Conservation (phyloP, 163 green algal species). For the Chlamydomonas reinhardtii region DNA sequence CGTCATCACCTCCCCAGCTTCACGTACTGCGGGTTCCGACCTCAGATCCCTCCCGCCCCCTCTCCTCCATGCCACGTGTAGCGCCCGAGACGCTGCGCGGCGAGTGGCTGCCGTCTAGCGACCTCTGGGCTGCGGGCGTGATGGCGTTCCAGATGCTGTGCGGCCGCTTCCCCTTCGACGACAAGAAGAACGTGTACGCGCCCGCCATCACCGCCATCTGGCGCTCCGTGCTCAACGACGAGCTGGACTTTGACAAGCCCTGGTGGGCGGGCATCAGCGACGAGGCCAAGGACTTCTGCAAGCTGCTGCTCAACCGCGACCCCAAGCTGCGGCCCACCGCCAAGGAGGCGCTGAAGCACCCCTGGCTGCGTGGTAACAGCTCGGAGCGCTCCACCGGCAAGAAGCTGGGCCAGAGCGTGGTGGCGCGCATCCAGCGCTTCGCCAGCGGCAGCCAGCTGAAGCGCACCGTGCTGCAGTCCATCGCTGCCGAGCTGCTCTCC, state of each 20-base stretch:
- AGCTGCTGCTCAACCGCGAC: slow-evolving; percentile 80
- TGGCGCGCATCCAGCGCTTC: slow-evolving; percentile 92
- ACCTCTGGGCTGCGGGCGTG: slow-evolving; percentile 89
- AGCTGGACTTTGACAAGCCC: slow-evolving; percentile 60
- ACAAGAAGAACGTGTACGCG: slow-evolving; percentile 73
- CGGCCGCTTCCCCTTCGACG: slow-evolving; percentile 90
- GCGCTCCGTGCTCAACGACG: slow-evolving; percentile 57
- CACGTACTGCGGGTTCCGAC: too few species aligned
- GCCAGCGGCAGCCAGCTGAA: slow-evolving; percentile 77
- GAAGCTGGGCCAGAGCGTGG: slow-evolving; percentile 74
- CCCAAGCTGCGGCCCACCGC: slow-evolving; percentile 78
- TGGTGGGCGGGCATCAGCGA: slow-evolving; percentile 85
- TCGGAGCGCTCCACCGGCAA: slow-evolving; percentile 62
- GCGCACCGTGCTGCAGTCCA: slow-evolving; percentile 82
- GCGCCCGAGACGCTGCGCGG: slow-evolving; percentile 81
- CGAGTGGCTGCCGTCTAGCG: slow-evolving; percentile 79
- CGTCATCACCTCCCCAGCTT: too few species aligned
- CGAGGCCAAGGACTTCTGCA: slow-evolving; percentile 89
- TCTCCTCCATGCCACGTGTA: slow-evolving; percentile 53
- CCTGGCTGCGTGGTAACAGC: slow-evolving; percentile 81
- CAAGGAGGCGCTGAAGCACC: slow-evolving; percentile 86
- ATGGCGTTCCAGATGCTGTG: slow-evolving; percentile 93
- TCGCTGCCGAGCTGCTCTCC: slow-evolving; percentile 65
- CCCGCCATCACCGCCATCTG: slow-evolving; percentile 71
- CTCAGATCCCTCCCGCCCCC: too few species aligned